Evolutionary conservation across 805 yeast genomes (phyloP), one percentile per base, ranked within the genome.

Genomic region (Ogataea henricii): DNA sequence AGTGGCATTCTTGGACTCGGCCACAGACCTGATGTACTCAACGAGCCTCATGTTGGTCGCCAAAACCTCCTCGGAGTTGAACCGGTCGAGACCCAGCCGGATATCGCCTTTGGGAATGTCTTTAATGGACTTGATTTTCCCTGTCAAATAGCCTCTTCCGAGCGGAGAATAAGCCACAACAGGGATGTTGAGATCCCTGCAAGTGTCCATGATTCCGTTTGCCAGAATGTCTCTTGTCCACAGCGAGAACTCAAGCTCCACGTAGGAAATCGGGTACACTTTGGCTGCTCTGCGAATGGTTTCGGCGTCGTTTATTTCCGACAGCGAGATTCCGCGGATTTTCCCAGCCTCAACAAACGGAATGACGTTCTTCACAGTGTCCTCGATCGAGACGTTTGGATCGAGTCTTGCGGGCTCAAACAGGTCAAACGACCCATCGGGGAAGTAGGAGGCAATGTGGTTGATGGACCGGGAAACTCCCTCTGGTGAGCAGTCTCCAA

Each of bases 91-190:
- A 21, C 45, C 47, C 4, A 46, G 40, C 55, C 89, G 73, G 45
- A 81, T 48, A 58, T 86, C 92, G 36, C 78, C 83, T 36, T 70
- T 70, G 12, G 82, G 78, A 30, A 85, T 59, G 46, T 79, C 83
- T 0, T 65, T 58, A 17, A 67, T 57, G 5, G 75, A 65, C 21
- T 67, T 79, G 45, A 82, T 66, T 27, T 59, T 52, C 47, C 94
- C 96, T 3, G 92, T 83, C 46, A 90, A 73, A 51, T 84, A 70
- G 1, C 96, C 97, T 58, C 87, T 76, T 8, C 90, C 85, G 46
- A 90, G 72, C 25, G 97, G 97, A 25, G 96, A 85, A 67, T 90
- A 90, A 21, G 90, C 87, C 48, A 88, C 72, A 25, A 88, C 71
- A 12, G 94, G 85, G 47, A 90, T 77, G 13, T 72, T 72, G 27